A percentile compares a stretch with the other conserved stretches of the same genome.
Evolutionary conservation across 1,284 basidiomycete species (phyloP).

Genomic region (Phellopilus nigrolimitatus): DNA sequence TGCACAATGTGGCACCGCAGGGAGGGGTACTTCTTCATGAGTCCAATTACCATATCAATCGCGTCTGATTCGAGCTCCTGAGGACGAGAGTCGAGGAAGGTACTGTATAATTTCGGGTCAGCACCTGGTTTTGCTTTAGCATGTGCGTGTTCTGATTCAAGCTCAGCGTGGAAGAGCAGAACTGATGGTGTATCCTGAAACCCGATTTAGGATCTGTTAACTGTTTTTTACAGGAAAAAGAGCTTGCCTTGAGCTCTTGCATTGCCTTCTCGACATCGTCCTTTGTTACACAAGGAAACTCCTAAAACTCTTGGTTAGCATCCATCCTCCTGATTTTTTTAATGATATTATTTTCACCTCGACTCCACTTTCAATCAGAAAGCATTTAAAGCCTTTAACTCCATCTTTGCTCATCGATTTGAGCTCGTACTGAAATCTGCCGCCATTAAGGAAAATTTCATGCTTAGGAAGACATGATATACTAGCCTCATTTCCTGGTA

Average conservation of each 20-base stretch:
- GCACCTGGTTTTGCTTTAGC: conserved; percentile 22
- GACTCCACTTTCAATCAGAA: conserved; percentile 90
- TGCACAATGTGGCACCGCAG: conserved; percentile 91
- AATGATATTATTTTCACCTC: too few relatives aligned
- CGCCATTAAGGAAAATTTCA: background rate
- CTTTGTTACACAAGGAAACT: conserved; percentile 83
- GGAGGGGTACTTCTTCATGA: conserved; percentile 57
- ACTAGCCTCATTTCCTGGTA: conserved; percentile 79
- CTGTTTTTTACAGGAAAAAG: too few relatives aligned
- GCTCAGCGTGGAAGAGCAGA: conserved; percentile 89
- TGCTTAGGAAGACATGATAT: background rate
- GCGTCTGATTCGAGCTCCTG: conserved; percentile 72
- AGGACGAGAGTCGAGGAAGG: conserved; percentile 83
- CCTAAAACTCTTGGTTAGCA: conserved; percentile 47
- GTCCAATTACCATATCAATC: conserved; percentile 65
- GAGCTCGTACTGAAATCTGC: conserved; percentile 50
- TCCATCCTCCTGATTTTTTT: too few relatives aligned
- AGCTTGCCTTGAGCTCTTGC: conserved; percentile 61
- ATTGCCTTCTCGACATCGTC: conserved; percentile 69
- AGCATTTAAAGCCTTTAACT: conserved; percentile 93
- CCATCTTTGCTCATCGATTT: conserved; percentile 66
- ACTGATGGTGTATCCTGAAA: conserved; percentile 57
- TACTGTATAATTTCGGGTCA: conserved; percentile 59
- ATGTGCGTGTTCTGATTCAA: conserved; percentile 39
- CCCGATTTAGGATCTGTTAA: conserved; percentile 5